Percentiles rank a stretch among this genome's conserved stretches.
Conservation (phyloP, 768 basidiomycete species). For the Amanita muscaria region DNA sequence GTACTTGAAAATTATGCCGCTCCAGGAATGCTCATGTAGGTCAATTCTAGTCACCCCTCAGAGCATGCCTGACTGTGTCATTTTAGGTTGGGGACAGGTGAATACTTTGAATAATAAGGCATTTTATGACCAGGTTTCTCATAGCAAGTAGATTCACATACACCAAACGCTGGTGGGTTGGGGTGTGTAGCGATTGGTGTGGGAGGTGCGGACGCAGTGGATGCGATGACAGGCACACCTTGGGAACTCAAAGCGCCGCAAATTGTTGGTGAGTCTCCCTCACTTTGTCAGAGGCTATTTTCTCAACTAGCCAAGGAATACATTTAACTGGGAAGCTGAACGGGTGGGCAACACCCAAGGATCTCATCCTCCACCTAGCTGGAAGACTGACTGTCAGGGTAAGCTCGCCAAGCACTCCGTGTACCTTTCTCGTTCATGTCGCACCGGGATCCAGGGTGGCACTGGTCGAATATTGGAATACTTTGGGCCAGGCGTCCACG, state of each 20-base stretch:
- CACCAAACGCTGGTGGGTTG: conserved; percentile 95
- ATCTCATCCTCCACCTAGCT: conserved; percentile 89
- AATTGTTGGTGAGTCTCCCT: conserved; percentile 49
- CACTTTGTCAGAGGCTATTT: too few relatives aligned
- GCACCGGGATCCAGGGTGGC: conserved; percentile 58
- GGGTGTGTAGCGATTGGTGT: conserved; percentile 97
- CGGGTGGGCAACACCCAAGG: conserved; percentile 94
- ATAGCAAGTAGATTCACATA: conserved; percentile 70
- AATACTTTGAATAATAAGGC: not conserved
- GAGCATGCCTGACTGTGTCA: conserved; percentile 5
- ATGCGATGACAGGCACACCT: conserved; percentile 95
- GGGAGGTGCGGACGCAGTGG: conserved; percentile 97
- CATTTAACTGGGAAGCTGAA: conserved; percentile 80
- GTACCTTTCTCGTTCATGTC: not conserved
- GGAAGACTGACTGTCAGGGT: conserved; percentile 92
- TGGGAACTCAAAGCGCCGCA: conserved; percentile 96
- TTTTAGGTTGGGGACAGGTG: conserved; percentile 74
- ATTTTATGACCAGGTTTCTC: not conserved
- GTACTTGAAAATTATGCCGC: conserved; percentile 97
- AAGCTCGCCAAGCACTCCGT: conserved; percentile 19
- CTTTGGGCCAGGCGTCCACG: conserved; percentile 84
- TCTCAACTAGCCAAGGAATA: conserved; percentile 50
- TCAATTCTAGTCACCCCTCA: conserved; percentile 1
- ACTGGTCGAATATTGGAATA: conserved; percentile 96
- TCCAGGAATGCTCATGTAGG: conserved; percentile 86